Evolutionary conservation across 352 stramenopile species (phyloP), one percentile per base, ranked within the genome.

Genomic region (Phytopythium vexans): DNA sequence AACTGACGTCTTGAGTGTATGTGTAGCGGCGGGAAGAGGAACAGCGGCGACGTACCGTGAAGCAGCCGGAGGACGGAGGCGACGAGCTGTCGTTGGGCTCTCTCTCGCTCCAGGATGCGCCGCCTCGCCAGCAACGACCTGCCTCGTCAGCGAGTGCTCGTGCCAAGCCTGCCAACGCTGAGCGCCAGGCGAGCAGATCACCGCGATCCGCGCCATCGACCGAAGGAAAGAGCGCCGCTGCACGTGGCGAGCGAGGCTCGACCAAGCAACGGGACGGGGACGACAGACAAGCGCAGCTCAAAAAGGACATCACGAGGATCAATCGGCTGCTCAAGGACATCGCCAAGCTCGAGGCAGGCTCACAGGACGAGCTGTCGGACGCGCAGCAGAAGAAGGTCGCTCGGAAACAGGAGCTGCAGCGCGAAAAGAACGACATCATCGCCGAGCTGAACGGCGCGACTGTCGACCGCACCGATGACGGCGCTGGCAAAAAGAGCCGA

Each of bases 311-410:
- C 39, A 76, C 73, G 27, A 70, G 69, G 32, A 53, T 88, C 48
- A 88, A 88, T 47, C 77, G 74, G 40, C 54, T 68, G 45, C 64
- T 73, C 48, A 72, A 73, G 35, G 66, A 71, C 36, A 66, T 21
- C 14, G 63, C 58, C 12, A 69, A 65, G 34, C 44, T 68, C 37
- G 49, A 61, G 41, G 46, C 52, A 27, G 42, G 54, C 40, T 6
- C 38, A 5, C 35, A 53, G 31, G 15, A 46, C n/a, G n/a, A 58
- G 33, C 61, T 70, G 15, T 67, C 75, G 27, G 49, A 63, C 39
- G 62, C 76, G 36, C 56, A 70, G 43, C 44, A 51, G n/a, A 78
- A 75, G 49, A 66, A 72, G 42, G 10, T 63, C 46, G 46, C 52
- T 34, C 40, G 55, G 34, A 68, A 79, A 42, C 63, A 73, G 55